These are phyloP conservation scores for Fusarium sacchari DNA, from an alignment of 2,329 filamentous ascomycete genomes.

Conservation along the genomic window DNA sequence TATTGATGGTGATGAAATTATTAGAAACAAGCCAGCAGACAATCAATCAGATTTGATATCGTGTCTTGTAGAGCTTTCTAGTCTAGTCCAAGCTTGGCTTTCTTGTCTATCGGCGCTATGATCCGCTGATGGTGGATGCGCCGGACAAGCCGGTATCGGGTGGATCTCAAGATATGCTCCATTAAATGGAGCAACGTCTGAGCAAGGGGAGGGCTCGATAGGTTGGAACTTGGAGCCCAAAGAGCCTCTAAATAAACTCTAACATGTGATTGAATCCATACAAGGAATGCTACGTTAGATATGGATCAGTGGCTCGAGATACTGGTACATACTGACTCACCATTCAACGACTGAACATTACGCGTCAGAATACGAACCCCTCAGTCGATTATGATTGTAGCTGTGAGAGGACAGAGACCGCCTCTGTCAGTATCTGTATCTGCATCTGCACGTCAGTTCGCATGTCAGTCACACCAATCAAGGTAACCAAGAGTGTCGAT, in stretches of 20 bases:
- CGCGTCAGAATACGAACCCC: slow-evolving; percentile 26
- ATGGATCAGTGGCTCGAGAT: not conserved
- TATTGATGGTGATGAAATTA: not conserved
- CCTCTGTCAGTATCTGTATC: slow-evolving; percentile 13
- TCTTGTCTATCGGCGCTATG: slow-evolving; percentile 25
- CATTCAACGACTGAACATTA: not conserved
- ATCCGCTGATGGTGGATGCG: slow-evolving; percentile 19
- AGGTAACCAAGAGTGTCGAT: slow-evolving; percentile 26
- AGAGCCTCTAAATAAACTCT: slow-evolving; percentile 21
- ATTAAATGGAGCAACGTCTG: not conserved
- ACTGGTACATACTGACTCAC: slow-evolving; percentile 14
- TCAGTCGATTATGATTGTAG: not conserved
- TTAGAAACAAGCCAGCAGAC: slow-evolving; percentile 1
- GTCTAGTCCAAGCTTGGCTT: slow-evolving; percentile 24
- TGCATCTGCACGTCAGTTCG: slow-evolving; percentile 31
- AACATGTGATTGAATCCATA: slow-evolving; percentile 36
- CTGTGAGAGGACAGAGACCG: not conserved
- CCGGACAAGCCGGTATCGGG: slow-evolving; percentile 27
- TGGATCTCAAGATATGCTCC: slow-evolving; percentile 12
- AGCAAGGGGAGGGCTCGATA: not conserved
- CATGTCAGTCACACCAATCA: slow-evolving; percentile 10
- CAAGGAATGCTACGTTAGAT: slow-evolving; percentile 3
- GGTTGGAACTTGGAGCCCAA: slow-evolving; percentile 27
- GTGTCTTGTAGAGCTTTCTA: slow-evolving; percentile 26
- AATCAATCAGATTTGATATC: not conserved